Evolutionary conservation across 805 yeast genomes (phyloP).

Genomic region (Candida ponderosae): DNA sequence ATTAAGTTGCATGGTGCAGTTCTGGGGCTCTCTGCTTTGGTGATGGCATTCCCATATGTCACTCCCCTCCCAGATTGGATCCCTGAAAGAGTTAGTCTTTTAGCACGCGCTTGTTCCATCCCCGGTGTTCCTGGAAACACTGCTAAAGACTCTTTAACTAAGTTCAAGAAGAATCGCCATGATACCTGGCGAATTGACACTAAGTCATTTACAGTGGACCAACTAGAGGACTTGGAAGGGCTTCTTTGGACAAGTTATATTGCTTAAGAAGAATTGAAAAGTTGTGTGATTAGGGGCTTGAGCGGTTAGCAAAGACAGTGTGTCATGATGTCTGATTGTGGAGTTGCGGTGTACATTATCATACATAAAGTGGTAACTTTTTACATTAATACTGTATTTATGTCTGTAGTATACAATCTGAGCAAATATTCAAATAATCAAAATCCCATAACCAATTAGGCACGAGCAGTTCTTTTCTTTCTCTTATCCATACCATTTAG

Average conservation of each 20-base stretch:
- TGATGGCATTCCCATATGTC: constrained; percentile 82
- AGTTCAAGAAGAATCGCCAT: constrained; percentile 84
- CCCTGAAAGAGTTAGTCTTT: constrained; percentile 58
- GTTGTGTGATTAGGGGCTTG: too few species aligned
- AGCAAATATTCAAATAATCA: neutral
- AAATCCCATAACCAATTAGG: constrained; percentile 2
- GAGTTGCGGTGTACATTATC: too few species aligned
- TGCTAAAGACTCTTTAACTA: constrained; percentile 73
- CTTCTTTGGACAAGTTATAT: constrained; percentile 90
- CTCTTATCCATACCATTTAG: constrained; percentile 27
- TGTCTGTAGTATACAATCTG: neutral
- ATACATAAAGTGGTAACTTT: too few species aligned
- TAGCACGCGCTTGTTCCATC: constrained; percentile 67
- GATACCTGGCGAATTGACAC: constrained; percentile 96
- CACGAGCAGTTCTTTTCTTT: constrained; percentile 17
- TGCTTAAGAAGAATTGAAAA: constrained; percentile 33
- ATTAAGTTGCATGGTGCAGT: constrained; percentile 73
- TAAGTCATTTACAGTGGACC: constrained; percentile 62
- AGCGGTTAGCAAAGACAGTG: neutral
- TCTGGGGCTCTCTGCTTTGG: constrained; percentile 79
- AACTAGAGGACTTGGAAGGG: constrained; percentile 88
- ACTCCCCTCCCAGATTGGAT: constrained; percentile 93
- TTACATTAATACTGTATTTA: too few species aligned
- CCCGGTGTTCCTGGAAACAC: constrained; percentile 77
- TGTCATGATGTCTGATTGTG: too few species aligned